phyloP scores from a whole-genome alignment of 148 eudicot genomes.

The Nyssa sinensis region DNA sequence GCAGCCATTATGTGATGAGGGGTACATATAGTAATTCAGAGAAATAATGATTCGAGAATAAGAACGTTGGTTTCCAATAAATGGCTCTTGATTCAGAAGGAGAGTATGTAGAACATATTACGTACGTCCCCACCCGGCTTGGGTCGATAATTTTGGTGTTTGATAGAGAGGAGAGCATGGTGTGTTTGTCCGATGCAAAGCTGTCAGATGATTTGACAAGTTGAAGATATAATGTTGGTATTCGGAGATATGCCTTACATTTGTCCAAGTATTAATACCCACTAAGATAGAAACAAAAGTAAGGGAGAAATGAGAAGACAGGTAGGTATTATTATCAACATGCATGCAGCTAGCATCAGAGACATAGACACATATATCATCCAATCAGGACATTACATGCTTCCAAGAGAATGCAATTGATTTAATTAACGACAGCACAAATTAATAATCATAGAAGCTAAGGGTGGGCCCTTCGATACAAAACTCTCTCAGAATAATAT shows the following conservation, averaged over 20 bases:
- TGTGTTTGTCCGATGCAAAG: neutral
- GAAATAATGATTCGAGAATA: no score
- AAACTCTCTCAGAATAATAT: neutral
- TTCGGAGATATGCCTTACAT: no score
- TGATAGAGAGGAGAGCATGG: neutral
- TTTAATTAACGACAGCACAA: neutral
- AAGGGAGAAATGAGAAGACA: neutral
- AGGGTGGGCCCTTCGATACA: neutral
- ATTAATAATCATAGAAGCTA: neutral
- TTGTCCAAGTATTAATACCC: neutral
- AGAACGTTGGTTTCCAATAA: no score
- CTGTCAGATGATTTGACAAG: neutral
- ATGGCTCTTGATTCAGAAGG: no score
- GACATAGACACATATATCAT: neutral
- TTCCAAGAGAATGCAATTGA: neutral
- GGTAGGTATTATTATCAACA: neutral
- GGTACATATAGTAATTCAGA: no score
- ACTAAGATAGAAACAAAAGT: neutral
- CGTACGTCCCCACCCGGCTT: no score
- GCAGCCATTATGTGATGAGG: no score
- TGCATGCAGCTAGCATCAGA: neutral
- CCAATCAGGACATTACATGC: neutral
- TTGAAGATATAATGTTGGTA: neutral
- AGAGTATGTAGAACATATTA: no score
- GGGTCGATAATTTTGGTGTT: neutral